Evolutionary conservation across 2,329 filamentous ascomycete species (phyloP).

Genomic region (Alternaria rosae): DNA sequence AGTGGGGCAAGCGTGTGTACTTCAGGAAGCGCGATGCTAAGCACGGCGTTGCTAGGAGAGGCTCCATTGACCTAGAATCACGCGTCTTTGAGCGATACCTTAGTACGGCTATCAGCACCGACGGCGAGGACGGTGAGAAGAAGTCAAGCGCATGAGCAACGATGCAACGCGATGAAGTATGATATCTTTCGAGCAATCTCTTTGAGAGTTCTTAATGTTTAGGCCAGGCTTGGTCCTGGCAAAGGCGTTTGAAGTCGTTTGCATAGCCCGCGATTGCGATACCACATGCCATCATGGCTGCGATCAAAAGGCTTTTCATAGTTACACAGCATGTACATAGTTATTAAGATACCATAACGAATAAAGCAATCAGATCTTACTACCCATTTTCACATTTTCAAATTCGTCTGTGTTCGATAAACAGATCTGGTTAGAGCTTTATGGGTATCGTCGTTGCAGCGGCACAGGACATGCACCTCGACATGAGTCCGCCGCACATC

Average conservation of each 20-base stretch:
- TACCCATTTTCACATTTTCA: not conserved
- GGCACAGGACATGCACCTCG: not conserved
- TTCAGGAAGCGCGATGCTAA: conserved; percentile 39
- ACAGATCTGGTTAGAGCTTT: not conserved
- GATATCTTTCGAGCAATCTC: not conserved
- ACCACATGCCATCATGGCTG: conserved; percentile 24
- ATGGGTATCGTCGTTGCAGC: not conserved
- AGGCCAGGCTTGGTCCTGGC: not conserved
- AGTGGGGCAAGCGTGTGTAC: conserved; percentile 66
- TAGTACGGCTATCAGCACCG: conserved; percentile 42
- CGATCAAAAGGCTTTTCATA: conserved; percentile 21
- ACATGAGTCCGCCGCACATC: not conserved
- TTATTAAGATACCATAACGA: conserved; percentile 15
- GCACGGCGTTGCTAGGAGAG: conserved; percentile 27
- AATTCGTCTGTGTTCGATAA: not conserved
- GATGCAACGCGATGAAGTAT: not conserved
- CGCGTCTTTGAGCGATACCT: conserved; percentile 44
- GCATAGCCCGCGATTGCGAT: conserved; percentile 36
- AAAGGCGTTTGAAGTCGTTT: conserved; percentile 19
- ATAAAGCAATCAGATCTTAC: not conserved
- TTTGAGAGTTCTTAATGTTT: conserved; percentile 6
- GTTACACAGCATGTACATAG: conserved; percentile 13
- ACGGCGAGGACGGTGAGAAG: conserved; percentile 39
- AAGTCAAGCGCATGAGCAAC: conserved; percentile 13
- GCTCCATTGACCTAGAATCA: conserved; percentile 41